Evolutionary conservation across 306 rosid genomes (phyloP).

Genomic region (Clitoria ternatea): DNA sequence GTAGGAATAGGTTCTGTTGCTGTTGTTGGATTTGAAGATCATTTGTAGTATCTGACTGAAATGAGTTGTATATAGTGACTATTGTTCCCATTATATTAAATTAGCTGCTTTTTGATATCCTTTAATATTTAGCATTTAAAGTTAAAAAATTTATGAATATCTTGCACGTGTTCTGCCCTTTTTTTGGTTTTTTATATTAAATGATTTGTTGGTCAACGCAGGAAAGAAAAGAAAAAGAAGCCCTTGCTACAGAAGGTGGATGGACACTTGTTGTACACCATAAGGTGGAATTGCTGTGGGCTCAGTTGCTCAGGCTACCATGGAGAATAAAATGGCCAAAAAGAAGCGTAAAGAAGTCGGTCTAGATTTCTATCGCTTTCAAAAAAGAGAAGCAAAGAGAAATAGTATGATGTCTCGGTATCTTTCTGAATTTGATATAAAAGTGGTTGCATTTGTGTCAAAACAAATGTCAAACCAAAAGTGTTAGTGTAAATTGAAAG

Average conservation of each 20-base stretch:
- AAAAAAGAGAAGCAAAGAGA: slow-evolving; percentile 73
- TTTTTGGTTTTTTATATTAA: neutral
- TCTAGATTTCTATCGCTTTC: slow-evolving; percentile 75
- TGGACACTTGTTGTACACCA: slow-evolving; percentile 84
- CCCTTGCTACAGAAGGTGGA: slow-evolving; percentile 65
- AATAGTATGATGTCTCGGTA: slow-evolving; percentile 49
- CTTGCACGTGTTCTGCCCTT: neutral
- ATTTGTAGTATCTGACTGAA: neutral
- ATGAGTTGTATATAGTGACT: neutral
- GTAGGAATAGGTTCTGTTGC: neutral
- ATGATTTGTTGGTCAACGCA: slow-evolving; percentile 34
- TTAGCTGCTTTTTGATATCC: neutral
- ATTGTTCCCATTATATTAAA: neutral
- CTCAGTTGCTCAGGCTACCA: slow-evolving; percentile 67
- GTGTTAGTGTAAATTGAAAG: neutral
- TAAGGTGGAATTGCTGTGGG: slow-evolving; percentile 70
- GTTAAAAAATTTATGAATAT: neutral
- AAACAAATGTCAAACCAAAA: neutral
- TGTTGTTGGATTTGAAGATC: neutral
- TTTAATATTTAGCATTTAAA: neutral
- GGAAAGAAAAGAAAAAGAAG: slow-evolving; percentile 67
- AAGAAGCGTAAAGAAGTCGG: slow-evolving; percentile 63
- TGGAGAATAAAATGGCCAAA: slow-evolving; percentile 51
- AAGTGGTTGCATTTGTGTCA: neutral
- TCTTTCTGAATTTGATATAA: neutral